Conservation (phyloP, 352 stramenopile genomes). For the Aphanomyces invadans region DNA sequence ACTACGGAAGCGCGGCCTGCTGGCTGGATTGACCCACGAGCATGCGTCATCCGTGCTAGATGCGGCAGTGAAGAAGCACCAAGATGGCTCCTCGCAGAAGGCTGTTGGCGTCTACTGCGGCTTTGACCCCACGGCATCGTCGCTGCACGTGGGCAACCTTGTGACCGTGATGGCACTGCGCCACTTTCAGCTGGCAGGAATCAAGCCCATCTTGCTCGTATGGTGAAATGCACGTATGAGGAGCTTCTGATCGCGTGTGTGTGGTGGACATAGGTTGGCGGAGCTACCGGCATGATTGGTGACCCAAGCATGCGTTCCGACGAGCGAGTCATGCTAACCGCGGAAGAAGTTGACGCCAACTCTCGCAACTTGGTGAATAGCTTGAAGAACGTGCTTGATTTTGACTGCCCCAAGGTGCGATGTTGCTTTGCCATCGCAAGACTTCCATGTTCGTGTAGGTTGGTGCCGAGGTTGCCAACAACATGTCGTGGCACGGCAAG, state of each 20-base stretch:
- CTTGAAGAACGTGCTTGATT: conserved; percentile 92
- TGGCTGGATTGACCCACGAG: conserved; percentile 63
- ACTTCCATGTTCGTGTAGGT: conserved; percentile 35
- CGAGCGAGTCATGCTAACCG: conserved; percentile 91
- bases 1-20: conserved; percentile 59
- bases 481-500: conserved; percentile 94
- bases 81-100: neutral
- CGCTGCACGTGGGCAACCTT: conserved; percentile 87
- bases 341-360: conserved; percentile 89
- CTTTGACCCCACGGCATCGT: conserved; percentile 89
- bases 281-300: conserved; percentile 91
- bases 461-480: conserved; percentile 96
- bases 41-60: conserved; percentile 50
- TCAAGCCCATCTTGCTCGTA: conserved; percentile 87
- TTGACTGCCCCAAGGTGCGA: conserved; percentile 56
- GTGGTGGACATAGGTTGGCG: conserved; percentile 54
- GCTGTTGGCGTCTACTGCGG: conserved; percentile 73
- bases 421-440: neutral
- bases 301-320: conserved; percentile 98
- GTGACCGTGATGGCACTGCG: conserved; percentile 78
- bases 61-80: conserved; percentile 30
- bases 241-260: too few species aligned
- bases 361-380: conserved; percentile 85
- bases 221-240: too few species aligned
- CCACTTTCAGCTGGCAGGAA: conserved; percentile 77